Base-by-base conservation (phyloP, 768 basidiomycete species). In the Phylloporus sp. region DNA sequence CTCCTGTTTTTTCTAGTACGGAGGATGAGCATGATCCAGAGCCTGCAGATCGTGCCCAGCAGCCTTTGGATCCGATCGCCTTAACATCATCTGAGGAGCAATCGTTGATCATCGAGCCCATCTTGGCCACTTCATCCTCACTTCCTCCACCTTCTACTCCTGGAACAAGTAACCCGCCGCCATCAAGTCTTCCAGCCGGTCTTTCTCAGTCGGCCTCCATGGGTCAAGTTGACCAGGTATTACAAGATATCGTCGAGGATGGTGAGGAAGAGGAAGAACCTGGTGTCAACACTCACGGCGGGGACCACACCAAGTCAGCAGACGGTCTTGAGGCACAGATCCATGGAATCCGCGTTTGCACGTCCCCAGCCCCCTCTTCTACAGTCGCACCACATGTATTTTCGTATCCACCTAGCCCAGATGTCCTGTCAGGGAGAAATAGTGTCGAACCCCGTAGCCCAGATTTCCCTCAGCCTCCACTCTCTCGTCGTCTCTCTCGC, bases 291-390 rank as follows among this genome's bases (percentile, higher is more conserved):
- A 43, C 45, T 6, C 44, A 44, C 12, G 53, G 47, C 3, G 50
- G 66, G 34, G 68, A 59, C 15, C 58, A 60, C 15, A 54, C 50
- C 2, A 50, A 57, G 36, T 50, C 56, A 5, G 59, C 53, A 12
- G 59, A 59, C 9, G 54, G 61, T 52, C 40, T 39, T 36, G 29
- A 54, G 20, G 61, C 71, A 5, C 75, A 78, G 52, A 78, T 85
- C 32, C 81, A 83, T 45, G 82, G 84, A 10, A 63, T 85, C 57
- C 74, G 80, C 54, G 80, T 85, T 44, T 75, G 73, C 28, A 85
- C 80, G 0, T 59, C 70, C 0, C 72, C 75, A 7, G 52, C 70
- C 6, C 60, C 63, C 42, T 59, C 57, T 22, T 57, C 66, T 24
- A 55, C 59, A 42, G 45, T 56, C 28, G 52, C 59, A 12, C 67